Percentiles rank a stretch among this genome's conserved stretches.
These are phyloP conservation scores for Penicillium coprophilum DNA, from an alignment of 495 filamentous ascomycete genomes.

Conservation along the genomic window DNA sequence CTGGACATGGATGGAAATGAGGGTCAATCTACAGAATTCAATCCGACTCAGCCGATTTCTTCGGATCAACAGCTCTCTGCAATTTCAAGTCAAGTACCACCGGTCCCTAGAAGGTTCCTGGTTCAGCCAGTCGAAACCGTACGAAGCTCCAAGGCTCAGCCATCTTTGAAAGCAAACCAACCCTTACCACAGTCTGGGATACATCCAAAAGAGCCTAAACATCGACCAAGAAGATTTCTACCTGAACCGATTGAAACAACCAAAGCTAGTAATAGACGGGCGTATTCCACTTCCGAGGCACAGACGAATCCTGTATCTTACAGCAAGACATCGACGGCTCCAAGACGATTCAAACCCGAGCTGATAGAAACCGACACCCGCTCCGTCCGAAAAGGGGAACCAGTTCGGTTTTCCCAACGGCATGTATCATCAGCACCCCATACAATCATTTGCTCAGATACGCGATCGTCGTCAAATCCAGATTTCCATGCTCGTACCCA, in stretches of 20 bases:
- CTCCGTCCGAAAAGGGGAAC: conserved; percentile 41
- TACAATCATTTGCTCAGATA: neutral
- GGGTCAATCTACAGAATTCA: neutral
- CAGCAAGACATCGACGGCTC: conserved; percentile 10
- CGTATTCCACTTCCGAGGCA: conserved; percentile 3
- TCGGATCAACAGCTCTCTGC: neutral
- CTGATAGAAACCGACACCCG: conserved; percentile 57
- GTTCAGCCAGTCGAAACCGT: conserved; percentile 70
- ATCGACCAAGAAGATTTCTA: conserved; percentile 22
- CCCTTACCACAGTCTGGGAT: conserved; percentile 11
- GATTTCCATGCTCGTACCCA: neutral
- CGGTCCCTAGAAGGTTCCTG: conserved; percentile 38
- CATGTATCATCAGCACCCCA: neutral
- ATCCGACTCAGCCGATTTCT: neutral
- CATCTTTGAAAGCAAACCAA: conserved; percentile 8
- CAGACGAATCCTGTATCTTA: conserved; percentile 13
- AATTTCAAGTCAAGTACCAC: neutral
- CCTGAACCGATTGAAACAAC: conserved; percentile 36
- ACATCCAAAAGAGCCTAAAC: conserved; percentile 8
- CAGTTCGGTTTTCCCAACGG: conserved; percentile 18
- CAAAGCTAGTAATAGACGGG: conserved; percentile 21
- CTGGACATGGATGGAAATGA: neutral
- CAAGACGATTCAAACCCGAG: conserved; percentile 56
- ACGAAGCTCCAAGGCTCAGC: conserved; percentile 49
- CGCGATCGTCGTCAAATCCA: neutral